These are phyloP conservation scores for Rosellinia necatrix DNA, from an alignment of 2,329 filamentous ascomycete species.

Conservation along the genomic window DNA sequence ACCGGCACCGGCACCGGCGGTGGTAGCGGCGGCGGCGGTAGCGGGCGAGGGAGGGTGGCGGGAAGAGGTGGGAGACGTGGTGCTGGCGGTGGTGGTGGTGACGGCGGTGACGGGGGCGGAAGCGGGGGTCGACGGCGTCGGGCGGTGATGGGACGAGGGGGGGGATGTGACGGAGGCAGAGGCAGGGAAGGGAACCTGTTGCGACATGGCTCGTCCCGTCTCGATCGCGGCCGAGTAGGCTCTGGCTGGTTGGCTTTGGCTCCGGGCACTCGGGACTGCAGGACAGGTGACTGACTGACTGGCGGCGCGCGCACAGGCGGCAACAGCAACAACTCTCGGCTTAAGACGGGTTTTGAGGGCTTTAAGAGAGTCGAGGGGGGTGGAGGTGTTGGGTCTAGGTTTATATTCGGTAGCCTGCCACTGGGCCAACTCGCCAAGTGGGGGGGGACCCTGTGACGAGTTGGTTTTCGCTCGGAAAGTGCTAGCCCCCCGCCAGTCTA, in stretches of 20 bases:
- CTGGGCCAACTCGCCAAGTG: conserved; percentile 21
- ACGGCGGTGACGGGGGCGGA: background rate
- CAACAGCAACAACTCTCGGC: conserved; percentile 36
- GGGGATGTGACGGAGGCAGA: background rate
- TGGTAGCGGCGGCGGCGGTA: background rate
- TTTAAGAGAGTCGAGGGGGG: conserved; percentile 32
- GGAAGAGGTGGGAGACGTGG: background rate
- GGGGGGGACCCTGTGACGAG: conserved; percentile 14
- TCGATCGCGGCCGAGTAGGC: background rate
- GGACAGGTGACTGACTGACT: background rate
- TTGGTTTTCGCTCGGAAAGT: background rate
- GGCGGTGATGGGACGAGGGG: conserved; percentile 12
- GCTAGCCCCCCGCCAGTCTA: background rate
- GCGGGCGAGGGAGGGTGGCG: conserved; percentile 6
- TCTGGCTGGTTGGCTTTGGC: background rate
- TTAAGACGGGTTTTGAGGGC: conserved; percentile 43
- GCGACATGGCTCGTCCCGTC: conserved; percentile 21
- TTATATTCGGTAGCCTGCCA: conserved; percentile 19
- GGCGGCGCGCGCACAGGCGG: conserved; percentile 1
- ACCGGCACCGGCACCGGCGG: background rate
- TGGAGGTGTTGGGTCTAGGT: conserved; percentile 17
- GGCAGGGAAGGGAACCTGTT: conserved; percentile 17
- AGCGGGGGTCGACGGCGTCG: conserved; percentile 2
- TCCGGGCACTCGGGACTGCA: background rate
- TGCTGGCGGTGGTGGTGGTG: background rate